Percentiles rank a stretch among this genome's conserved stretches.
These are phyloP conservation scores for Mercurialis annua DNA, from an alignment of 345 rosid species.

Conservation along the genomic window DNA sequence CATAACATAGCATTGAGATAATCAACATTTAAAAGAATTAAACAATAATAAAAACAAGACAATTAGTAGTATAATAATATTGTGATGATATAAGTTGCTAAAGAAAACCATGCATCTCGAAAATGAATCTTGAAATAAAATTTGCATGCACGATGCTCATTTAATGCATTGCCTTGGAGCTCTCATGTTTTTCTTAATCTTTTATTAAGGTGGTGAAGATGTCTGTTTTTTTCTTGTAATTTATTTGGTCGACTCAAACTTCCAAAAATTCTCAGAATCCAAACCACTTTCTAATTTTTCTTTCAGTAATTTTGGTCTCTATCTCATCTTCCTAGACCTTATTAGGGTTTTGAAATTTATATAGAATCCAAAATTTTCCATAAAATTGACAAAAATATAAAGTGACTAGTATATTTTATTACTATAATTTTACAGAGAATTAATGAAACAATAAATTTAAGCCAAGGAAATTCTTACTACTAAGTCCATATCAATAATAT, in stretches of 20 bases:
- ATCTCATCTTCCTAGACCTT: conserved; percentile 30
- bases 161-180: conserved; percentile 48
- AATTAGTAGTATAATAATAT: not conserved
- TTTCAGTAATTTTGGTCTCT: not conserved
- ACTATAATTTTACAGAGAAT: too few relatives aligned
- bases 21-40: conserved; percentile 12
- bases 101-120: conserved; percentile 43
- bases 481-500: too few relatives aligned
- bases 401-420: too few relatives aligned
- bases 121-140: conserved; percentile 39
- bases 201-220: conserved; percentile 38
- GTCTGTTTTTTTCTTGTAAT: conserved; percentile 47
- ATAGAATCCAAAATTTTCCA: too few relatives aligned
- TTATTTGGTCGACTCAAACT: conserved; percentile 22
- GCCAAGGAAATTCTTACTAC: too few relatives aligned
- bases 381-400: too few relatives aligned
- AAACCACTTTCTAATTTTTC: conserved; percentile 17
- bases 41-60: conserved; percentile 1
- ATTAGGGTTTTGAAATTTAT: conserved; percentile 26
- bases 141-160: conserved; percentile 38
- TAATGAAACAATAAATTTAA: too few relatives aligned
- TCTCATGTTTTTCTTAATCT: conserved; percentile 23
- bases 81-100: conserved; percentile 1
- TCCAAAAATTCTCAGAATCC: conserved; percentile 15
- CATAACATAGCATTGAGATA: conserved; percentile 17